Percentiles rank a stretch among this genome's conserved stretches.
Evolutionary conservation across 805 yeast genomes (phyloP).

Genomic region (Nakazawaea laoshanensis): DNA sequence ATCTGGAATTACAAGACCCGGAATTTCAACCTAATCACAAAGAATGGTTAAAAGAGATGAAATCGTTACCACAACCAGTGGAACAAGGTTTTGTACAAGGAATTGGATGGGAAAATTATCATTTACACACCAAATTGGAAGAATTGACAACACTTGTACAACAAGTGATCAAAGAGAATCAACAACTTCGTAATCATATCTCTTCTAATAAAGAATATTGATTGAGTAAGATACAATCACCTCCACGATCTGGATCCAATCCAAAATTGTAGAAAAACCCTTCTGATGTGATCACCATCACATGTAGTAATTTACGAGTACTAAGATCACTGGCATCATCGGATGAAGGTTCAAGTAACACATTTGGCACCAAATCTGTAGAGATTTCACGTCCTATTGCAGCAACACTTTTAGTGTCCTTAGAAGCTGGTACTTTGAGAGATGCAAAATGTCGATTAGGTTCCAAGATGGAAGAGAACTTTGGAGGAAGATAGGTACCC

Average conservation of each 20-base stretch:
- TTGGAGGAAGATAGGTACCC: constrained; percentile 82
- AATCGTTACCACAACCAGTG: constrained; percentile 49
- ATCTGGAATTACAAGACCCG: constrained; percentile 65
- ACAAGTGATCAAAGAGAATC: constrained; percentile 22
- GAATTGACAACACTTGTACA: constrained; percentile 31
- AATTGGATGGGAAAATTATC: constrained; percentile 57
- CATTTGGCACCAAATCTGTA: constrained; percentile 17
- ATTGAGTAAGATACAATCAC: constrained; percentile 79
- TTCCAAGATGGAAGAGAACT: constrained; percentile 79
- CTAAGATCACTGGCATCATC: constrained; percentile 14
- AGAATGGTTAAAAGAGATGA: constrained; percentile 44
- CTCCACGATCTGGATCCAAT: constrained; percentile 82
- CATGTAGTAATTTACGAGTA: constrained; percentile 31
- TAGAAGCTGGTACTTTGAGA: constrained; percentile 33
- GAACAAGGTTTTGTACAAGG: constrained; percentile 44
- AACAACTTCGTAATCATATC: constrained; percentile 12
- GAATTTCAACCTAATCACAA: constrained; percentile 45
- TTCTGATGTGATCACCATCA: constrained; percentile 78
- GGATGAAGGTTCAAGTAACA: constrained; percentile 15
- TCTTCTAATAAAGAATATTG: constrained; percentile 46
- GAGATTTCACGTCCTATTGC: constrained; percentile 32
- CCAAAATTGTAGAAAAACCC: constrained; percentile 83
- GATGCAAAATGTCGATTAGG: constrained; percentile 94
- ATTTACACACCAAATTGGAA: constrained; percentile 44
- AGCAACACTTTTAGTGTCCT: constrained; percentile 36